Conservation (phyloP, 257 asterid genomes). For the Solanum sejunctum region DNA sequence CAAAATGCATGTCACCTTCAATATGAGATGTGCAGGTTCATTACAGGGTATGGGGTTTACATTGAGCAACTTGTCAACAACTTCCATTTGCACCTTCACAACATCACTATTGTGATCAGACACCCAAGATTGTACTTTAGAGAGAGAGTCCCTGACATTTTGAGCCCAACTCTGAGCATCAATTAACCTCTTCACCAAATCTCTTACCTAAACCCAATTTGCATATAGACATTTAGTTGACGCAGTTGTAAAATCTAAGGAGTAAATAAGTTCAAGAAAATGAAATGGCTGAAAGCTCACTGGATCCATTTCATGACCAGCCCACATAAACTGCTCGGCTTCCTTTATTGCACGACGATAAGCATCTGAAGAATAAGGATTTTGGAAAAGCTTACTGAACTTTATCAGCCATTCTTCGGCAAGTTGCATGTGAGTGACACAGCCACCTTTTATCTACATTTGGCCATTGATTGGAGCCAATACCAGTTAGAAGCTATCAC, state of each 20-base stretch:
- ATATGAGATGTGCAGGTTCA: constrained; percentile 39
- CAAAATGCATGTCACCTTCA: constrained; percentile 44
- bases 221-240: constrained; percentile 10
- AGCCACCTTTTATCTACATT: constrained; percentile 62
- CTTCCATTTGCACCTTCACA: constrained; percentile 44
- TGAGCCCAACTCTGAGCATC: constrained; percentile 68
- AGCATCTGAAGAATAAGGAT: constrained; percentile 49
- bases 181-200: constrained; percentile 44
- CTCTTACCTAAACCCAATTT: constrained; percentile 49
- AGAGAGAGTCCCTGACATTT: constrained; percentile 42
- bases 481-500: not conserved
- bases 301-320: constrained; percentile 84
- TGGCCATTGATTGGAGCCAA: not conserved
- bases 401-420: constrained; percentile 77
- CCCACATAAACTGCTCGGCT: constrained; percentile 93
- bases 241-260: not conserved
- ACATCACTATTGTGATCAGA: constrained; percentile 13
- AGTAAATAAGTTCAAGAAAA: not conserved
- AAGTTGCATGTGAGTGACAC: constrained; percentile 44
- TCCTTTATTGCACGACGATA: constrained; percentile 53
- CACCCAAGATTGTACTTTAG: constrained; percentile 57
- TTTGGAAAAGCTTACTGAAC: constrained; percentile 46
- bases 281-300: constrained; percentile 37
- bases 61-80: constrained; percentile 45
- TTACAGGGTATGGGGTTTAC: constrained; percentile 41